A percentile compares a stretch with the other conserved stretches of the same genome.
phyloP scores from a whole-genome alignment of 2,329 filamentous ascomycete species.

The Colletotrichum truncatum region DNA sequence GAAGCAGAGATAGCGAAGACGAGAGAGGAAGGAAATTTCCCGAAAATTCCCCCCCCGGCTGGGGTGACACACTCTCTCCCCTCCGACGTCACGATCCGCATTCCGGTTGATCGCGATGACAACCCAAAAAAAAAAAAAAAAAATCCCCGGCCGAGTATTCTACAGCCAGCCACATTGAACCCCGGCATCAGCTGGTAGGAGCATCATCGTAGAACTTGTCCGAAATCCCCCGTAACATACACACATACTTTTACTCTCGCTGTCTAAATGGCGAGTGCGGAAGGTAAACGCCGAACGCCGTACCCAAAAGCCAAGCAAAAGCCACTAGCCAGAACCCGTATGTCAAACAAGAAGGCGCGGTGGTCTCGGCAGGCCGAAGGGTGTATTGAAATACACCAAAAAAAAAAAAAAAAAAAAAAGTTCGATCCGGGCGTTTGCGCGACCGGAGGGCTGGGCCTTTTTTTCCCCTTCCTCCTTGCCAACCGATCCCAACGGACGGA shows the following conservation, averaged over 20 bases:
- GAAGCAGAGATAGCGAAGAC: background rate
- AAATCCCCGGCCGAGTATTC: background rate
- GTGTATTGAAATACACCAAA: too few relatives aligned
- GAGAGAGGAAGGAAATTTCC: background rate
- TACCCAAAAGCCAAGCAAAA: too few relatives aligned
- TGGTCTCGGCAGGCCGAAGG: too few relatives aligned
- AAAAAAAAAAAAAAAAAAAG: too few relatives aligned
- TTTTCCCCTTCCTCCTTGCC: too few relatives aligned
- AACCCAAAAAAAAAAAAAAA: too few relatives aligned
- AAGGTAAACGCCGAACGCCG: too few relatives aligned
- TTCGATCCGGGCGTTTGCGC: background rate
- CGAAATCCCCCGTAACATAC: background rate
- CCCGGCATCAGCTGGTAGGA: background rate
- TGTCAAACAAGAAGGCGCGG: too few relatives aligned
- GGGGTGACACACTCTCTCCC: too few relatives aligned
- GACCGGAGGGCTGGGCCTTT: background rate
- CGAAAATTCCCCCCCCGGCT: constrained; percentile 4
- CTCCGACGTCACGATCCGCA: constrained; percentile 5
- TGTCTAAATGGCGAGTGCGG: too few relatives aligned
- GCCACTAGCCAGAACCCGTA: too few relatives aligned
- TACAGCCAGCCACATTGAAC: background rate
- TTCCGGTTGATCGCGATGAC: background rate
- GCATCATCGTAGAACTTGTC: background rate
- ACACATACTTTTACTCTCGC: background rate
- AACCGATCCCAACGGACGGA: constrained; percentile 2